Percentiles rank a stretch among this genome's conserved stretches.
Evolutionary conservation across 2,329 filamentous ascomycete species (phyloP).

Genomic region (Colletotrichum karsti): DNA sequence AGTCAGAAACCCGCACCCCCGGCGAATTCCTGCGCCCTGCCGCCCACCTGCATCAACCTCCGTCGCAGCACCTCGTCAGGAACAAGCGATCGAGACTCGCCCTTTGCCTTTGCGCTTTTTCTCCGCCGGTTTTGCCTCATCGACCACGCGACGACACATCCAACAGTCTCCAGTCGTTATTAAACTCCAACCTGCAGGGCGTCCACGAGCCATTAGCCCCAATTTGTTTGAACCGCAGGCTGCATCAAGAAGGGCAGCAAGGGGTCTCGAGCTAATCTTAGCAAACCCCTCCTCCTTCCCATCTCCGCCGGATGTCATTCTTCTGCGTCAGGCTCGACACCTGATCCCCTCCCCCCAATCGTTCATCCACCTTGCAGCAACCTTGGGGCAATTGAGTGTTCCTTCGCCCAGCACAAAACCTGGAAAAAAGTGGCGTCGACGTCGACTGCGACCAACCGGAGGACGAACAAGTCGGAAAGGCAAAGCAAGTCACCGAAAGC

Average conservation of each 20-base stretch:
- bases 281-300: not conserved
- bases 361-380: constrained; percentile 1
- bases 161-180: constrained; percentile 17
- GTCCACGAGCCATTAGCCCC: not conserved
- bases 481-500: constrained; percentile 14
- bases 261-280: constrained; percentile 21
- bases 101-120: not conserved
- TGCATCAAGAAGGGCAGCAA: constrained; percentile 6
- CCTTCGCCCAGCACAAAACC: constrained; percentile 1
- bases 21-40: not conserved
- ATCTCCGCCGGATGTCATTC: not conserved
- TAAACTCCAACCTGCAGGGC: constrained; percentile 24
- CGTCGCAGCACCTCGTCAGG: not conserved
- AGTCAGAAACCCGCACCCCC: not conserved
- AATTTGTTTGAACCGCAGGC: constrained; percentile 19
- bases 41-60: not conserved
- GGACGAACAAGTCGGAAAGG: not conserved
- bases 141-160: not conserved
- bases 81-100: not conserved
- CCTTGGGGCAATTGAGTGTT: not conserved
- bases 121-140: not conserved
- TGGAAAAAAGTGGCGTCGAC: constrained; percentile 20
- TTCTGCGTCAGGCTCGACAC: not conserved
- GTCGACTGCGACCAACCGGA: constrained; percentile 11
- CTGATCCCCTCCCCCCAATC: not conserved